phyloP scores from a whole-genome alignment of 495 filamentous ascomycete genomes.

The Pyronema omphalodes region DNA sequence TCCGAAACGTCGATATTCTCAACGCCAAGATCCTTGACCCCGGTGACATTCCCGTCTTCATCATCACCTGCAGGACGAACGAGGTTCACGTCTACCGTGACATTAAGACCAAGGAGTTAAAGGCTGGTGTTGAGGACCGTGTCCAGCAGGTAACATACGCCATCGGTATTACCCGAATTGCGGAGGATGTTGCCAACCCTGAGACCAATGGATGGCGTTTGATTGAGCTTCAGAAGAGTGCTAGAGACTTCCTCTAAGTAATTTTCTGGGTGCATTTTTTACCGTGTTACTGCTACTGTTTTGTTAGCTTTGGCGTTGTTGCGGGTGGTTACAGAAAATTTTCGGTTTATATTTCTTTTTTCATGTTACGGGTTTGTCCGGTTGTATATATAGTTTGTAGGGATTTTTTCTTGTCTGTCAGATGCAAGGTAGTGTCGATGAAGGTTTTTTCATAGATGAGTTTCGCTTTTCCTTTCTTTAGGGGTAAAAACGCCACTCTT shows the following conservation, averaged over 20 bases:
- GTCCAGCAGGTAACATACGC: conserved; percentile 96
- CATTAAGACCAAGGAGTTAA: conserved; percentile 67
- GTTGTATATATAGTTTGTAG: too few species aligned
- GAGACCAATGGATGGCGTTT: conserved; percentile 92
- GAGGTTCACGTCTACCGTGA: conserved; percentile 95
- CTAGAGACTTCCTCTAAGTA: conserved; percentile 72
- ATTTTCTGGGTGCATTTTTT: neutral
- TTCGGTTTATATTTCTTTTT: neutral
- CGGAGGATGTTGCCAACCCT: conserved; percentile 90
- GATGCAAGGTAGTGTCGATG: too few species aligned
- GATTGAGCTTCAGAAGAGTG: conserved; percentile 97
- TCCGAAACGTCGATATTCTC: conserved; percentile 79
- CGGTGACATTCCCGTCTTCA: conserved; percentile 91
- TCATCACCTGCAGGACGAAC: conserved; percentile 89
- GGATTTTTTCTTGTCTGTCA: too few species aligned
- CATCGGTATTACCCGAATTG: conserved; percentile 79
- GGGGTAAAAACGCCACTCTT: neutral
- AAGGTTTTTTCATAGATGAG: too few species aligned
- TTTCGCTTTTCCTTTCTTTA: neutral
- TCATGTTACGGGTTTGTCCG: too few species aligned
- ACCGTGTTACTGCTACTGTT: neutral
- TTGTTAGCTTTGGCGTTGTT: neutral
- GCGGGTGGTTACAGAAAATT: neutral
- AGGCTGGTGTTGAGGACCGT: conserved; percentile 97
- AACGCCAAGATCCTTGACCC: conserved; percentile 85